Conservation (phyloP, 257 asterid species). For the Echium plantagineum region DNA sequence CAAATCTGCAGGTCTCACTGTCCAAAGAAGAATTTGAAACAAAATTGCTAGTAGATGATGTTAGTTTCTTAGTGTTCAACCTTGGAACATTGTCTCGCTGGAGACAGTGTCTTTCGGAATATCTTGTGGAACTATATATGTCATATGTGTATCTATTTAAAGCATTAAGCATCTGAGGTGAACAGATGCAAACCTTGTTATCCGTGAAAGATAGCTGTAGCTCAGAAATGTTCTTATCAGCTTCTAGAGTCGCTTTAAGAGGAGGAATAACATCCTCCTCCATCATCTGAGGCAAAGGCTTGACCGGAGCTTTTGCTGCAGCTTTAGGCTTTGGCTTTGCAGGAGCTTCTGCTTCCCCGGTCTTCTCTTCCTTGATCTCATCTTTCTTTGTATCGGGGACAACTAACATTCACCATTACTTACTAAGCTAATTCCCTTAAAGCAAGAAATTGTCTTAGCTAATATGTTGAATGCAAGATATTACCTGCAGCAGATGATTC, state of each 20-base stretch:
- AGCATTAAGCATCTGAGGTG: not conserved
- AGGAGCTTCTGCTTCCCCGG: constrained; percentile 13
- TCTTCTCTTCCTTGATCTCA: constrained; percentile 32
- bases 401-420: constrained; percentile 30
- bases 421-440: not conserved
- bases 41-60: not conserved
- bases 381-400: constrained; percentile 50
- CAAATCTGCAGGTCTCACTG: not conserved
- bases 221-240: constrained; percentile 44
- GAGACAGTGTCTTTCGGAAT: not conserved
- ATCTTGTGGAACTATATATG: no score
- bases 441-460: not conserved
- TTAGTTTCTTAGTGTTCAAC: not conserved
- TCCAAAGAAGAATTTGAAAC: no score
- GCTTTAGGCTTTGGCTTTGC: constrained; percentile 16
- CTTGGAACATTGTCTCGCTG: not conserved
- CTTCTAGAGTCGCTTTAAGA: constrained; percentile 38
- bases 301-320: constrained; percentile 58
- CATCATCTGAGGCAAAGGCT: constrained; percentile 67
- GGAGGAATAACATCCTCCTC: constrained; percentile 75
- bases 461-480: not conserved
- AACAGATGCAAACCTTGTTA: constrained; percentile 32
- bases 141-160: not conserved
- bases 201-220: constrained; percentile 47
- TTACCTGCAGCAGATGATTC: constrained; percentile 32